Base-by-base conservation (phyloP, 2,329 filamentous ascomycete genomes). In the Neofusicoccum cordaticola region DNA sequence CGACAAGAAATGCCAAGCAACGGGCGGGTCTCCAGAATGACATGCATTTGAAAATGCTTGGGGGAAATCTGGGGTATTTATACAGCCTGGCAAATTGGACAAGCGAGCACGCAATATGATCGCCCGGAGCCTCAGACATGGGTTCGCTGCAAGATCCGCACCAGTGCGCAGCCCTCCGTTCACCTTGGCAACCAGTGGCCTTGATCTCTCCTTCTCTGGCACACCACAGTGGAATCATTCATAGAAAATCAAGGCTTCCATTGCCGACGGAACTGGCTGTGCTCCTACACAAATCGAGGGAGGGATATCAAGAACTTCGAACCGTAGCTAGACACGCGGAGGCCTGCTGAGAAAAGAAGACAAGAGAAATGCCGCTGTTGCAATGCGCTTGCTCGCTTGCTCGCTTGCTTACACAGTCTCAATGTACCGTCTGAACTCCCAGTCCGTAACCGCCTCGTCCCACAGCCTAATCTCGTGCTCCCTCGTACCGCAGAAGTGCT, bases 391-490 rank as follows among this genome's bases (percentile, higher is more conserved):
- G 6, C 27, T 31, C 4, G 27, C 5, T 15, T 22, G 22, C 41
- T 42, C 4, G 27, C 27, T 15, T 22, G 22, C 41, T 50, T 34
- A 89, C 65, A 91, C 88, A n/a, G 88, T 91, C 77, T 92, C 90
- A 67, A 92, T 91, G 72, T 93, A 93, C 66, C 90, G 84, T 78
- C 86, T 86, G 75, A 92, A 83, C 77, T 93, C 90, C 93, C 94
- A 98, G 77, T 98, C 95, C 19, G 95, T 98, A 5, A 98, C 94
- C 2, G 93, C 93, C 77, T 98, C 94, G 71, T 98, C 93, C 90
- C 91, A 99, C 19, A 97, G 79, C 67, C 91, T 83, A 65, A 95
- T 85, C 79, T 99, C 95, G 78, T 99, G 93, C 76, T 96, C 90
- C 68, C 95, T 86, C 17, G 94, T 97, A 15, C 95, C 95, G 12